These are phyloP conservation scores for Crithidia bombi DNA, from an alignment of 208 protist genomes.

Conservation along the genomic window DNA sequence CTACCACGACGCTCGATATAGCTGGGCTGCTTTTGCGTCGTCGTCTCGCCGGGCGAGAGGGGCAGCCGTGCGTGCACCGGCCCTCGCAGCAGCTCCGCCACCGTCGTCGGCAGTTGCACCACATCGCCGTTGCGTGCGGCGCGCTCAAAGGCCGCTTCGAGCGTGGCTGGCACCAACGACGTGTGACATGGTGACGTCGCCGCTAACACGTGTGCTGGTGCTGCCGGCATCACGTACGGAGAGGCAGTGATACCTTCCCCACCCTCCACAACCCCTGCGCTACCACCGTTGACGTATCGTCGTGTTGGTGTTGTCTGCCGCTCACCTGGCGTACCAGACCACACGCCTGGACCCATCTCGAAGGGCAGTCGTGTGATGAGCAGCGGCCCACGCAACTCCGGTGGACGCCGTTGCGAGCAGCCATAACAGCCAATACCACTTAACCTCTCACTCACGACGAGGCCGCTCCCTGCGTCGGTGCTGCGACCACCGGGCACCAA, in stretches of 20 bases:
- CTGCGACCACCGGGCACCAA: neutral
- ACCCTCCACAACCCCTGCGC: neutral
- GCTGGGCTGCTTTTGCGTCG: neutral
- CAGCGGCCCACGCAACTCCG: conserved; percentile 23
- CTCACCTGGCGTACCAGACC: conserved; percentile 24
- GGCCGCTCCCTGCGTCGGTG: neutral
- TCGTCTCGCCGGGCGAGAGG: neutral
- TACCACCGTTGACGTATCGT: neutral
- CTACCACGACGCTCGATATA: neutral
- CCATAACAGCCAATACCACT: neutral
- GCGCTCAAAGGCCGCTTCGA: conserved; percentile 14
- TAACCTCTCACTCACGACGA: too few relatives aligned
- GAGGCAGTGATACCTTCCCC: neutral
- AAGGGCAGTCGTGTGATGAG: conserved; percentile 63
- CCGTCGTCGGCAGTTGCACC: conserved; percentile 32
- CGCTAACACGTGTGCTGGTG: conserved; percentile 6
- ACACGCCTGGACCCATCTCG: conserved; percentile 72
- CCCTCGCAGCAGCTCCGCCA: conserved; percentile 29
- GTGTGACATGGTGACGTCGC: conserved; percentile 11
- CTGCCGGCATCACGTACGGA: conserved; percentile 2
- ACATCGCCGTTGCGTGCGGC: conserved; percentile 28
- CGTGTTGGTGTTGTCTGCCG: neutral
- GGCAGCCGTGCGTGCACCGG: conserved; percentile 33
- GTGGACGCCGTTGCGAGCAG: conserved; percentile 24
- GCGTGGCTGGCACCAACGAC: neutral